These are phyloP conservation scores for Byssochlamys sp. DNA, from an alignment of 2,329 filamentous ascomycete species.

Conservation along the genomic window DNA sequence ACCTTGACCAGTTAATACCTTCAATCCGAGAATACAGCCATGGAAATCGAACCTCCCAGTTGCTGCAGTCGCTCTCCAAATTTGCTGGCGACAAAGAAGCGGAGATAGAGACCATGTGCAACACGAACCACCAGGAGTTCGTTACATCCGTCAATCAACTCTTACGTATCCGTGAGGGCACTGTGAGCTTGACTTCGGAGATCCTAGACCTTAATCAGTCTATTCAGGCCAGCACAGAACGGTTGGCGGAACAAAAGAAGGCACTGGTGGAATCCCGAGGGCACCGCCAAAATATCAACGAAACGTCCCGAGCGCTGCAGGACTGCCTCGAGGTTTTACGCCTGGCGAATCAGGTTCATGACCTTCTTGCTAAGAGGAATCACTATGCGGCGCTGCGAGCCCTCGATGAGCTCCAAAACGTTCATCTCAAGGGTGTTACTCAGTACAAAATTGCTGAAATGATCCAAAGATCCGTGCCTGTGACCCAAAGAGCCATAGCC, in stretches of 20 bases:
- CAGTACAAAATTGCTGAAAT: slow-evolving; percentile 91
- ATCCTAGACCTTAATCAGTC: slow-evolving; percentile 88
- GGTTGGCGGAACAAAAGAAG: slow-evolving; percentile 87
- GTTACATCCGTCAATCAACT: slow-evolving; percentile 86
- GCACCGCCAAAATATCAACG: slow-evolving; percentile 89
- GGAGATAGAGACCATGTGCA: slow-evolving; percentile 88
- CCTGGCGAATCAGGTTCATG: slow-evolving; percentile 87
- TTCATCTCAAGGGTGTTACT: slow-evolving; percentile 86
- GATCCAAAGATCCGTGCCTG: slow-evolving; percentile 90
- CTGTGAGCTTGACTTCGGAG: slow-evolving; percentile 76
- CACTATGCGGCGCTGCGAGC: slow-evolving; percentile 92
- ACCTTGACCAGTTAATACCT: slow-evolving; percentile 89
- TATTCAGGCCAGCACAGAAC: slow-evolving; percentile 89
- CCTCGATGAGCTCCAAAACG: slow-evolving; percentile 89
- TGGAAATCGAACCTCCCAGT: slow-evolving; percentile 59
- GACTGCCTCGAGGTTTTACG: slow-evolving; percentile 87
- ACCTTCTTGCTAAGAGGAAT: slow-evolving; percentile 81
- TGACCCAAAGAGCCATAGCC: slow-evolving; percentile 83
- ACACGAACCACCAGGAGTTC: slow-evolving; percentile 95
- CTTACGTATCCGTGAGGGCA: slow-evolving; percentile 83
- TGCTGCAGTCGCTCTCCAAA: slow-evolving; percentile 68
- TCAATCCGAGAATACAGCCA: slow-evolving; percentile 81
- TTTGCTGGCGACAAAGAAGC: slow-evolving; percentile 79
- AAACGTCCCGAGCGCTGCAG: slow-evolving; percentile 76
- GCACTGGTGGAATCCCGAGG: slow-evolving; percentile 83